Evolutionary conservation across 1,284 basidiomycete species (phyloP), one percentile per base, ranked within the genome.

Genomic region (Omphalotus olearius): DNA sequence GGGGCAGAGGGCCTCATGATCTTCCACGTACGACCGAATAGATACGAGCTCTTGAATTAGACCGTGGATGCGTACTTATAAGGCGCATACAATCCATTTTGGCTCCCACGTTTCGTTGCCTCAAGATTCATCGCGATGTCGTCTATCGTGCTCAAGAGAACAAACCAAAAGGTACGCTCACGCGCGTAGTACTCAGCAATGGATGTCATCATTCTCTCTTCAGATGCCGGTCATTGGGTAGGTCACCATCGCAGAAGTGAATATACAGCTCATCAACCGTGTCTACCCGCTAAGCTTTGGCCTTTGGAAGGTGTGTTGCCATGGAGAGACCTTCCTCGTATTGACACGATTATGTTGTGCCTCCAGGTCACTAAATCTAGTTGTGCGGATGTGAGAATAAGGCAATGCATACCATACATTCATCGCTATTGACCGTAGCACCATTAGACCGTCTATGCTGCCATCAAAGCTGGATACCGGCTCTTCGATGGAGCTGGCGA

Each of bases 401-500:
- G n/a, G n/a, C 25, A 9, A 26, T n/a, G 5, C 6, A 6, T 17
- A 30, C 17, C 16, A 39, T 26, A 23, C 10, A 6, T 16, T 28
- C 11, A 45, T 28, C 37, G 18, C 20, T 25, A 36, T n/a, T 26
- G 11, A 28, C 30, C 9, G 30, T 13, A 3, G 9, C 30, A 50
- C 18, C 6, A 14, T 44, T 5, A 81, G 80, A 80, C 76, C 46
- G 83, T 87, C 45, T 86, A 86, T 68, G 69, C 79, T 54, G 85
- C 83, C 20, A 85, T 89, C 67, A 85, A 85, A 63, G 71, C 73
- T 40, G 86, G 90, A 1, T 91, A 88, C 67, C 81, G 89, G 57
- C 88, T 94, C 60, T 77, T 95, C 55, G 92, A 94, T 61, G 84
- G 83, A 57, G 91, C 90, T 18, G 75, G 81, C 57, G 86, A 90